phyloP scores from a whole-genome alignment of 352 stramenopile genomes.

The Pythium aristosporum region DNA sequence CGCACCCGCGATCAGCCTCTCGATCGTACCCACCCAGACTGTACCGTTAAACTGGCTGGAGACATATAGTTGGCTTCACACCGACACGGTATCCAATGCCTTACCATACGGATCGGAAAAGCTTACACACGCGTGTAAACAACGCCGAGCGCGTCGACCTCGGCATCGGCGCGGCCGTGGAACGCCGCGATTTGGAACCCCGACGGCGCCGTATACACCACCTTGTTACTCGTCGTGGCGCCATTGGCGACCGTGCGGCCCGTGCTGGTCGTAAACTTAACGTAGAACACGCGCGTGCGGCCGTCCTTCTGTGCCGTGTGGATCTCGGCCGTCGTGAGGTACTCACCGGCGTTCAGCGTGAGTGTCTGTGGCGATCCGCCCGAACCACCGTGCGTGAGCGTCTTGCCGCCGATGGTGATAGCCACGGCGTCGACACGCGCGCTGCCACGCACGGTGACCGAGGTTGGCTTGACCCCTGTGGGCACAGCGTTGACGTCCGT shows the following conservation, averaged over 20 bases:
- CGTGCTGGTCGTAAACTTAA: conserved; percentile 38
- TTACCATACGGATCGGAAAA: no score
- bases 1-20: no score
- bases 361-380: conserved; percentile 39
- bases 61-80: no score
- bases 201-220: conserved; percentile 31
- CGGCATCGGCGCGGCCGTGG: conserved; percentile 40
- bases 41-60: no score
- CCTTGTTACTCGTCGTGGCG: conserved; percentile 33
- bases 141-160: conserved; percentile 41
- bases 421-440: conserved; percentile 42
- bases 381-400: conserved; percentile 36
- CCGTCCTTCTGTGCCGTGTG: conserved; percentile 46
- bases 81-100: no score
- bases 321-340: conserved; percentile 43
- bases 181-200: conserved; percentile 53
- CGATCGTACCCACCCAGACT: no score
- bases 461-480: conserved; percentile 32
- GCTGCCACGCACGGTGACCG: conserved; percentile 32
- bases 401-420: conserved; percentile 24
- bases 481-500: conserved; percentile 34
- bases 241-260: conserved; percentile 35
- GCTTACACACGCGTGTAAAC: conserved; percentile 37
- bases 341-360: conserved; percentile 39
- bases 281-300: conserved; percentile 45